Base-by-base conservation (phyloP, 108 stramenopile species). In the Pseudonitzschia pungens region DNA sequence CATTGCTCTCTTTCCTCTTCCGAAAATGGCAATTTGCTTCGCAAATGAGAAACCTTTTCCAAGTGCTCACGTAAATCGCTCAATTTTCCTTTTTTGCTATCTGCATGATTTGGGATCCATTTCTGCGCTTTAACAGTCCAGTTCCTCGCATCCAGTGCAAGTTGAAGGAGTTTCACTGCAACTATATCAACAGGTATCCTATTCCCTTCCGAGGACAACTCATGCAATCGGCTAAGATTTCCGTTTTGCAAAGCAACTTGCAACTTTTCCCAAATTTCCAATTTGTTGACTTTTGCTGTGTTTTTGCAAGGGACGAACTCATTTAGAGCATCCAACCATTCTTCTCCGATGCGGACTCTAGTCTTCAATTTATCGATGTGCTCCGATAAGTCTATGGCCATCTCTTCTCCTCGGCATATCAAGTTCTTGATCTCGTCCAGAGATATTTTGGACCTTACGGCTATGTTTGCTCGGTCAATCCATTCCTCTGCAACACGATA, bases 111-210 rank as follows among this genome's bases (percentile, higher is more conserved):
- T 41, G 85, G 73, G 65, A 88, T 81, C 91, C 91, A 92, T 33
- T 83, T 83, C 67, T 68, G 81, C 12, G 86, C 84, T 63, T 88
- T 90, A n/a, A 68, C 44, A 14, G 77, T 73, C 91, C 91, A 92
- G 65, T 84, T 86, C 21, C 79, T 82, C 10, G 87, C 91, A 71
- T 92, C 91, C 33, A 92, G 59, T 78, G 88, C 91, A 32, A 87
- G 76, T 74, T 90, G 91, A 24, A 92, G 79, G 66, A 92, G 54
- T 51, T 90, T 88, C 51, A 89, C 65, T 44, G 71, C 71, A 41
- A 88, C 80, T 59, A 88, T 76, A 51, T 88, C 87, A 29, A 92
- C 89, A 20, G 91, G 91, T 32, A 92, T 85, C n/a, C 91, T 77
- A 53, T 76, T 82, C 53, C 87, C 91, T 53, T 89, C 83, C 2